Evolutionary conservation across 148 eudicot genomes (phyloP).

Genomic region (Oxyria digyna): DNA sequence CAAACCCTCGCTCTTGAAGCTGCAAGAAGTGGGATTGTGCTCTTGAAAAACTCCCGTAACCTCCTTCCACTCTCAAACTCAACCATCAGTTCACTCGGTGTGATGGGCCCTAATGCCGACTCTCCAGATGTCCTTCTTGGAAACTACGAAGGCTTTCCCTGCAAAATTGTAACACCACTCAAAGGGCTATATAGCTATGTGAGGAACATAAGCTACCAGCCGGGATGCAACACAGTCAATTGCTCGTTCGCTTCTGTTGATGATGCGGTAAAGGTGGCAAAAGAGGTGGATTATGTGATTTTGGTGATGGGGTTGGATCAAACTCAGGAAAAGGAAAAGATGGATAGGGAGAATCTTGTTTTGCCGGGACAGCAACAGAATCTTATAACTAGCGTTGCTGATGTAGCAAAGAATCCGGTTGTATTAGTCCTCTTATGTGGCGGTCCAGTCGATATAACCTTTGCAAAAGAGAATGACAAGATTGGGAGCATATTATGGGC

Average conservation of each 20-base stretch:
- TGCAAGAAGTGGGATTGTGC: slow-evolving; percentile 46
- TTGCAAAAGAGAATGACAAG: slow-evolving; percentile 24
- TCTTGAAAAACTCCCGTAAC: slow-evolving; percentile 33
- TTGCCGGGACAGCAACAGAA: slow-evolving; percentile 44
- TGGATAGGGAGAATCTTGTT: slow-evolving; percentile 27
- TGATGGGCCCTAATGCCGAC: slow-evolving; percentile 56
- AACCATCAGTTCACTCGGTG: slow-evolving; percentile 24
- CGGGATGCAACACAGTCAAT: slow-evolving; percentile 31
- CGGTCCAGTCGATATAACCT: slow-evolving; percentile 38
- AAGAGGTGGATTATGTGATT: slow-evolving; percentile 32
- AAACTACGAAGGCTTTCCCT: slow-evolving; percentile 50
- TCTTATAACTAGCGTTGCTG: slow-evolving; percentile 25
- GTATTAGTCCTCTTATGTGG: slow-evolving; percentile 46
- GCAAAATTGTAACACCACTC: slow-evolving; percentile 35
- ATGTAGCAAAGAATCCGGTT: slow-evolving; percentile 37
- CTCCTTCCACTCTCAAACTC: slow-evolving; percentile 41
- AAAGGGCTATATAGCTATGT: slow-evolving; percentile 28
- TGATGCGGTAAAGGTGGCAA: slow-evolving; percentile 21
- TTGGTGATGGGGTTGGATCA: slow-evolving; percentile 47
- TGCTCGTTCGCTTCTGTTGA: slow-evolving; percentile 22
- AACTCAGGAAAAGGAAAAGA: slow-evolving; percentile 40
- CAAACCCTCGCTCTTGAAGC: slow-evolving; percentile 55
- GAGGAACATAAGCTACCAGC: slow-evolving; percentile 18
- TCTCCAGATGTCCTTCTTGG: slow-evolving; percentile 36
- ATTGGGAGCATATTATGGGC: slow-evolving; percentile 56